A percentile compares a stretch with the other conserved stretches of the same genome.
phyloP scores from a whole-genome alignment of 371 early-diverging fungal species.

The Enterocytospora artemiae region DNA sequence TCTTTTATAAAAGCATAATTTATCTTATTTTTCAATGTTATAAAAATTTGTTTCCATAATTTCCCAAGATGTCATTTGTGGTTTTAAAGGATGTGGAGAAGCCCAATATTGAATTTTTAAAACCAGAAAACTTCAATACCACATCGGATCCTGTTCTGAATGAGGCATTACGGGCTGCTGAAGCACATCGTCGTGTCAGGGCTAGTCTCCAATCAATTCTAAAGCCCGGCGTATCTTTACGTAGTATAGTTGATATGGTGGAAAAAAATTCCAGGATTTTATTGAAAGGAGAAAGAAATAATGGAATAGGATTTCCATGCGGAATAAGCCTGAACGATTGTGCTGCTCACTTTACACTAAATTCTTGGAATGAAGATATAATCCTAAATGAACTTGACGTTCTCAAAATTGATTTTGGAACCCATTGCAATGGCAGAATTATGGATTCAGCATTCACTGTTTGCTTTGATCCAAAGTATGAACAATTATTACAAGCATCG shows the following conservation, averaged over 20 bases:
- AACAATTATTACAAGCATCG: constrained; percentile 75
- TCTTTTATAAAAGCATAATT: background rate
- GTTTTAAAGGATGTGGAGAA: constrained; percentile 9
- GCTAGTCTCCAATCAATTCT: constrained; percentile 68
- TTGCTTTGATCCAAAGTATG: constrained; percentile 78
- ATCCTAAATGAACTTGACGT: constrained; percentile 78
- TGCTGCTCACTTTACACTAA: constrained; percentile 98
- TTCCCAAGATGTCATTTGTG: constrained; percentile 2
- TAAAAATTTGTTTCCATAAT: constrained; percentile 5
- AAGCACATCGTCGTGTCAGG: constrained; percentile 64
- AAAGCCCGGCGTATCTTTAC: constrained; percentile 87
- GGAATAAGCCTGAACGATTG: constrained; percentile 86
- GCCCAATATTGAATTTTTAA: constrained; percentile 3
- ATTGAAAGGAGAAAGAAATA: constrained; percentile 66
- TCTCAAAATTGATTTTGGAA: constrained; percentile 95
- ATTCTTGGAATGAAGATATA: constrained; percentile 81
- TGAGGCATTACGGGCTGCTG: constrained; percentile 65
- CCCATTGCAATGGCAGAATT: constrained; percentile 86
- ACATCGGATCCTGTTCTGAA: constrained; percentile 59
- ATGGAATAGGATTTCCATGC: constrained; percentile 91
- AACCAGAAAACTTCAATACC: background rate
- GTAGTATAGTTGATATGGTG: constrained; percentile 76
- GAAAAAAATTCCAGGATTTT: constrained; percentile 82
- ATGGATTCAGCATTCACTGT: constrained; percentile 95
- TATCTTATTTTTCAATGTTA: background rate